Conservation (phyloP, 352 stramenopile species). For the Phytophthora pisi region DNA sequence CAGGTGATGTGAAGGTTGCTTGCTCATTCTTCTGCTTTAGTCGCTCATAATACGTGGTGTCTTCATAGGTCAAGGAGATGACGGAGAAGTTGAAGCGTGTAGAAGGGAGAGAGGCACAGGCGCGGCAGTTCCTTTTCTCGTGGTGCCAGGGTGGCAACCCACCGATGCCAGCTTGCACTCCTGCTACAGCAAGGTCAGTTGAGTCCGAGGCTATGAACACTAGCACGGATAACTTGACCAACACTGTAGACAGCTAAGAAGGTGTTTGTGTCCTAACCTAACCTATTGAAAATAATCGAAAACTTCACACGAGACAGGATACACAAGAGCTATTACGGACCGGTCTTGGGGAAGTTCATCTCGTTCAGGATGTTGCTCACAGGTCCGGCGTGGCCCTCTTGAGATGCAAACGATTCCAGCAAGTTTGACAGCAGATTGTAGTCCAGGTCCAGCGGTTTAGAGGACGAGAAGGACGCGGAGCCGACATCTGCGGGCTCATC, state of each 20-base stretch:
- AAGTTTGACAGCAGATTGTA: slow-evolving; percentile 86
- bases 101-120: slow-evolving; percentile 47
- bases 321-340: slow-evolving; percentile 5
- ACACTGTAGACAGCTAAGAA: slow-evolving; percentile 28
- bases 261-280: slow-evolving; percentile 23
- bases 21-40: background rate
- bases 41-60: slow-evolving; percentile 11
- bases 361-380: slow-evolving; percentile 81
- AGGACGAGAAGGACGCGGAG: slow-evolving; percentile 29
- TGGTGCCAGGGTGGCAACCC: slow-evolving; percentile 40
- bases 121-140: slow-evolving; percentile 49
- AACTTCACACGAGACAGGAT: too few species aligned
- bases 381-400: slow-evolving; percentile 72
- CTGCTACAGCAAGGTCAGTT: background rate
- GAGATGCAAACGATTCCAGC: slow-evolving; percentile 80
- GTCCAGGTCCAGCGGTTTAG: slow-evolving; percentile 74
- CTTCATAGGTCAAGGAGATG: slow-evolving; percentile 39
- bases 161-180: background rate
- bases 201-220: slow-evolving; percentile 8
- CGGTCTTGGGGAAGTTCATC: slow-evolving; percentile 42
- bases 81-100: slow-evolving; percentile 38
- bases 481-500: slow-evolving; percentile 15
- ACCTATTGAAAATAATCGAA: slow-evolving; percentile 27
- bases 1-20: slow-evolving; percentile 28
- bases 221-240: slow-evolving; percentile 22